Base-by-base conservation (phyloP, 768 basidiomycete genomes). In the Ephemerocybe angulata region DNA sequence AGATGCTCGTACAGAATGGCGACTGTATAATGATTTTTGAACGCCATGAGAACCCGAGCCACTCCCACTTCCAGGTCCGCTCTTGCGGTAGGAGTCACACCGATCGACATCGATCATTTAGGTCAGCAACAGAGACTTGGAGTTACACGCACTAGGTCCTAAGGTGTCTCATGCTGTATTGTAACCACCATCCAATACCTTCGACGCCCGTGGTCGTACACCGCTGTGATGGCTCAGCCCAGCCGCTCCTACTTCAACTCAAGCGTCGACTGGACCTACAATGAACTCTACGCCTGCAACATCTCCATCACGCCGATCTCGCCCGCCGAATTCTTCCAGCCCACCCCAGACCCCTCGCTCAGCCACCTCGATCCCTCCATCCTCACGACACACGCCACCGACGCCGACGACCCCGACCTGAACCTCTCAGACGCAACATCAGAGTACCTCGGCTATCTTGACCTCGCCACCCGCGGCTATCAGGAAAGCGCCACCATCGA, bases 221-320 rank as follows among this genome's bases (percentile, higher is more conserved):
- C 37, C 21, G 22, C 41, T 35, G 28, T 25, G 31, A 66, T 66
- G 62, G 65, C 68, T 19, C 63, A 65, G 54, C 60, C 67, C 48
- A 63, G 64, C 60, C 64, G 64, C 53, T 61, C 62, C 27, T 58
- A n/a, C n/a, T n/a, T 67, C 33, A 70, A 69, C 57, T 66, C 64
- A 7, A 57, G 60, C 31, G 66, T 37, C 55, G 59, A 66, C 52
- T 72, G 69, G 67, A 69, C 64, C 44, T 5, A 50, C 28, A 58
- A 56, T 44, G 68, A 71, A 30, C 62, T 62, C 11, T 40, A 49
- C 11, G 60, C 67, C 10, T 71, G 68, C 56, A 62, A 68, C 52
- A 70, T 71, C 59, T 46, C 53, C 54, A 55, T 69, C 46, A 24
- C 44, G 29, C 41, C 43, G 13, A 40, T 56, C 42, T 46, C 55